Evolutionary conservation across 352 stramenopile genomes (phyloP), one percentile per base, ranked within the genome.

Genomic region (Pythium plurisporium): DNA sequence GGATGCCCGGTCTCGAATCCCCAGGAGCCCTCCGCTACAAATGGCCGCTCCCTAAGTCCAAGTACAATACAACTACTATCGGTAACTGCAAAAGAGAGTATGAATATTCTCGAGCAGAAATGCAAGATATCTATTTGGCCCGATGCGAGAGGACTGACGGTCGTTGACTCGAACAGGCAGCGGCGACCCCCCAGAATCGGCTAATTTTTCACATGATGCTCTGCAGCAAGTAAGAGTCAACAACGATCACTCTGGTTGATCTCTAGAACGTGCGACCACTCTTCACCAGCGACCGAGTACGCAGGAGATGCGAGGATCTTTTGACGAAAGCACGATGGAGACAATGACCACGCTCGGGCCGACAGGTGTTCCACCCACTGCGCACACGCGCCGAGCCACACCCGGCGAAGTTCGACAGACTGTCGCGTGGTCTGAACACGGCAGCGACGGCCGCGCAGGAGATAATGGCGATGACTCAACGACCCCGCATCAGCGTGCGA

Each of bases 351-450:
- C 58, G 25, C n/a, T 65, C 0, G 58, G 58, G 3, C 58, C 58
- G 15, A 65, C 58, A 2, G 25, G 19, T 22, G 38, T 52, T 23
- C 58, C 58, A 6, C 36, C 40, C 2, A 25, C 20, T n/a, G 29
- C 37, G 4, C 31, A 50, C 20, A 20, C 45, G 9, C 46, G 55
- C 22, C 34, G 34, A 46, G 34, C 49, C 2, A 65, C 59, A 34
- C 12, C 14, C 19, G 38, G 25, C 20, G 53, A 41, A 23, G 46
- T 45, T 7, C 52, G 31, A 2, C 54, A 65, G 22, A 66, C 61
- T 2, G 54, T 68, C 17, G 61, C 61, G 29, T 68, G 61, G 61
- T 68, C 54, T 3, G 61, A 68, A 27, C 50, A 60, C 29, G 54
- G 53, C 1, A 55, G 48, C 12, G 50, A 66, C 23, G 19, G 29